A percentile compares a stretch with the other conserved stretches of the same genome.
Evolutionary conservation across 2,329 filamentous ascomycete genomes (phyloP).

Genomic region (Alternaria viburni): DNA sequence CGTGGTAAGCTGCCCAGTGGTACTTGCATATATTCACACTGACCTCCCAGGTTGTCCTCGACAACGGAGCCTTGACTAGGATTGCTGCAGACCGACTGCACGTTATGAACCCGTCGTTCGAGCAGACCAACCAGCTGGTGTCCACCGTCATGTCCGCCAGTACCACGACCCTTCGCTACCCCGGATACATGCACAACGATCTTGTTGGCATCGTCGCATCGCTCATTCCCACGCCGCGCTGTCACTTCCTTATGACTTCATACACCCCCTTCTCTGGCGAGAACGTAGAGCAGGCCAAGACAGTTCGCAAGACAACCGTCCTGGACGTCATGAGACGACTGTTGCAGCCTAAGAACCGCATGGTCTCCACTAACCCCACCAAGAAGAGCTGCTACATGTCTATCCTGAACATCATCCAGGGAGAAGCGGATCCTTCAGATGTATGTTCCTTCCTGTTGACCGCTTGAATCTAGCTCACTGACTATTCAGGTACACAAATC

Average conservation of each 20-base stretch:
- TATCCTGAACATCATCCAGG: constrained; percentile 98
- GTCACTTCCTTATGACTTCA: constrained; percentile 97
- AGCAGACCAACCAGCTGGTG: constrained; percentile 93
- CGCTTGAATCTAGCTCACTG: neutral
- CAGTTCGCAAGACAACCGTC: constrained; percentile 96
- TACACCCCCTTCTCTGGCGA: constrained; percentile 98
- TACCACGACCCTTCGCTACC: constrained; percentile 94
- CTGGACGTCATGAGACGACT: constrained; percentile 96
- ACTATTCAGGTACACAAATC: constrained; percentile 82
- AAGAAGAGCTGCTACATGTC: constrained; percentile 99
- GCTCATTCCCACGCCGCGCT: constrained; percentile 92
- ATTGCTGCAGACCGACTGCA: constrained; percentile 95
- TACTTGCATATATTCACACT: constrained; percentile 17
- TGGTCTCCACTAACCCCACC: constrained; percentile 94
- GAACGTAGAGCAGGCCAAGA: constrained; percentile 95
- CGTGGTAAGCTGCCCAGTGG: constrained; percentile 63
- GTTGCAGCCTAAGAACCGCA: constrained; percentile 97
- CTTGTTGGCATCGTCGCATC: constrained; percentile 96
- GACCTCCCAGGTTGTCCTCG: constrained; percentile 72
- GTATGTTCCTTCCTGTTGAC: constrained; percentile 50
- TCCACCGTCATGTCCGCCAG: constrained; percentile 99
- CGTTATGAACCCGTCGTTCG: constrained; percentile 92
- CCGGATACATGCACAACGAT: constrained; percentile 99
- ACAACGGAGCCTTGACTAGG: constrained; percentile 90
- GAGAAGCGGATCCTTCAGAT: constrained; percentile 96